Evolutionary conservation across 768 basidiomycete genomes (phyloP), one percentile per base, ranked within the genome.

Genomic region (Mycena galericulata): DNA sequence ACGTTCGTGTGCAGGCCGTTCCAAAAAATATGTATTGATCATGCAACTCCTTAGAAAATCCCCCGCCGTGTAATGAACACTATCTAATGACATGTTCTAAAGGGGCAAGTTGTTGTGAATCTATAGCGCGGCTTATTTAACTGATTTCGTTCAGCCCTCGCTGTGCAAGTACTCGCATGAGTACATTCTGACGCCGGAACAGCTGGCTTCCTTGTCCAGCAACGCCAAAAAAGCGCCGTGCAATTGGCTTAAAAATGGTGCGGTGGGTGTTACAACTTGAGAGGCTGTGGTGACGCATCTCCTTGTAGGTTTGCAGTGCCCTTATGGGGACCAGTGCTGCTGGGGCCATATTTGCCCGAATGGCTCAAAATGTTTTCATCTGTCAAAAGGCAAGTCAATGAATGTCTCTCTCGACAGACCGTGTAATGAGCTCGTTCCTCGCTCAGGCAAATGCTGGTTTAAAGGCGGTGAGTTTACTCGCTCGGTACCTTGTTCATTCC

Each of bases 181-280:
- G 67, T 94, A 94, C 75, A 79, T 86, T 49, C 78, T 95, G 62
- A 90, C 90, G 2, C 82, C 86, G 6, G 93, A 92, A 51, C 92
- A 95, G 76, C 81, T 94, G 66, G 85, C 86, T 30, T 86, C 86
- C n/a, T 79, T 95, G 75, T 86, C 92, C 32, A 86, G 83, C 74
- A 93, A 91, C 73, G 93, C 93, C 27, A 94, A 93, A 81, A 94
- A 94, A 71, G 92, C 92, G 1, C 93, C 93, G 0, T 95, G 93
- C 79, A 94, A 93, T 76, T 93, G 90, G 84, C 82, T 93, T 22
- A 94, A 94, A 79, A 92, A 91, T 71, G 91, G 93, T 89, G 63
- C 26, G 80, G 65, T 45, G 32, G 9, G 66, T 43, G 34, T 26
- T 9, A 10, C 34, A 15, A 4, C 22, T 15, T 6, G n/a, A n/a